phyloP scores from a whole-genome alignment of 1,284 basidiomycete genomes.

The Salmacisia buchloeana region DNA sequence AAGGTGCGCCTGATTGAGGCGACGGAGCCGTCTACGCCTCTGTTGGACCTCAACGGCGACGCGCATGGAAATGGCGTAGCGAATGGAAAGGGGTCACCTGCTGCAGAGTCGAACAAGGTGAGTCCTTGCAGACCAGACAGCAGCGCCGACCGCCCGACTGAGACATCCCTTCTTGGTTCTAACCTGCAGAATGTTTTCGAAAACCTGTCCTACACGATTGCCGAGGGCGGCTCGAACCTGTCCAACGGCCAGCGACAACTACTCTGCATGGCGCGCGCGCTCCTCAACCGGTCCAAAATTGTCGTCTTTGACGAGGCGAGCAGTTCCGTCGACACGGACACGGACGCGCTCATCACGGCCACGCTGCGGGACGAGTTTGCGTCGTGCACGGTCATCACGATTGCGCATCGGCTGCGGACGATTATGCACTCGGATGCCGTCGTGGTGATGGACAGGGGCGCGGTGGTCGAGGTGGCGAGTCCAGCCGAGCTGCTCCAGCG shows the following conservation, averaged over 20 bases:
- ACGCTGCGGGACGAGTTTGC: conserved; percentile 45
- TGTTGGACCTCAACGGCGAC: no score
- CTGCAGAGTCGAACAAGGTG: no score
- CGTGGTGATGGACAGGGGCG: conserved; percentile 68
- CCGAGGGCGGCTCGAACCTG: conserved; percentile 11
- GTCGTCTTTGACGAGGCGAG: conserved; percentile 57
- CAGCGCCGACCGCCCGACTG: no score
- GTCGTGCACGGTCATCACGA: conserved; percentile 26
- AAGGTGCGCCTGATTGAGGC: conserved; percentile 24
- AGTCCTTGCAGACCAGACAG: no score
- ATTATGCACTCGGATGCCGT: conserved; percentile 71
- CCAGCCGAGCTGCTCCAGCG: conserved; percentile 22
- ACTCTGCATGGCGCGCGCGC: conserved; percentile 55
- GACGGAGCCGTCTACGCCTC: no score
- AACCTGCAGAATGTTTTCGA: no score
- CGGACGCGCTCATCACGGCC: conserved; percentile 60
- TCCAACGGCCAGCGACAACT: conserved; percentile 49
- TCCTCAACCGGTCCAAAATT: conserved; percentile 56
- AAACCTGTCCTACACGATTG: no score
- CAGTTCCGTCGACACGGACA: conserved; percentile 26
- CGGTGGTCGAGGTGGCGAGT: conserved; percentile 59
- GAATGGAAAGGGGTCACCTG: no score
- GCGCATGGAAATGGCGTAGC: no score
- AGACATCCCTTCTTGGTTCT: no score
- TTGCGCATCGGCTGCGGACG: conserved; percentile 64